Base-by-base conservation (phyloP, 2,329 filamentous ascomycete genomes). In the Arthrobotrys pseudoclavata region DNA sequence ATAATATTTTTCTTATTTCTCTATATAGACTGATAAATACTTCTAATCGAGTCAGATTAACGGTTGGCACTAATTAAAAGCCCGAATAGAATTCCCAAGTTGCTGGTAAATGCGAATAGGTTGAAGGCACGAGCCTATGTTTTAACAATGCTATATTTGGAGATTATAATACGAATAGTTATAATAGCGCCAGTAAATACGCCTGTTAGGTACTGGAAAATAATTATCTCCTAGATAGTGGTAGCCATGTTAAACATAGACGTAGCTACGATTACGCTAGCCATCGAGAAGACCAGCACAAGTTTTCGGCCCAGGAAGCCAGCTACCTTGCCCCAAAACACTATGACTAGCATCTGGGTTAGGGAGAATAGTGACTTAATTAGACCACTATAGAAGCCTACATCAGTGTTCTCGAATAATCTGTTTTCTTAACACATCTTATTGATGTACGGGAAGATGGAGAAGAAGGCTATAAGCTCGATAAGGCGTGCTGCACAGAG, bases 401-500 rank as follows among this genome's bases (percentile, higher is more conserved):
- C 89, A 82, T 93, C 90, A n/a, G 87, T 84, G 52, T 88, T 85
- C 0, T 86, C 83, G 1, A 95, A 84, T 10, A 86, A 81, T 9
- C 91, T 91, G 74, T 90, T 91, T 70, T 88, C 86, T 83, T 88
- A 85, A 45, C 92, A 89, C 92, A 95, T 95, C 82, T 91, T 86
- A 81, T 90, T 92, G 83, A 96, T 88, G 84, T 92, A 95, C 0
- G 92, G 91, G 81, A 95, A 92, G 82, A 95, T 93, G 82, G 87
- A 89, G 85, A 94, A 95, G 85, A 93, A 95, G n/a, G 91, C 91
- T 47, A 94, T 87, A 0, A 92, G 92, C 81, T 95, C 92, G 52
- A 92, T 86, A 24, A 92, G 82, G 4, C 92, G 89, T 1, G 90
- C 89, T 82, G 90, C 92, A 85, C 92, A 95, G 12, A 96, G 88